A percentile compares a stretch with the other conserved stretches of the same genome.
phyloP scores from a whole-genome alignment of 2,329 filamentous ascomycete species.

The Orbilia javanica region DNA sequence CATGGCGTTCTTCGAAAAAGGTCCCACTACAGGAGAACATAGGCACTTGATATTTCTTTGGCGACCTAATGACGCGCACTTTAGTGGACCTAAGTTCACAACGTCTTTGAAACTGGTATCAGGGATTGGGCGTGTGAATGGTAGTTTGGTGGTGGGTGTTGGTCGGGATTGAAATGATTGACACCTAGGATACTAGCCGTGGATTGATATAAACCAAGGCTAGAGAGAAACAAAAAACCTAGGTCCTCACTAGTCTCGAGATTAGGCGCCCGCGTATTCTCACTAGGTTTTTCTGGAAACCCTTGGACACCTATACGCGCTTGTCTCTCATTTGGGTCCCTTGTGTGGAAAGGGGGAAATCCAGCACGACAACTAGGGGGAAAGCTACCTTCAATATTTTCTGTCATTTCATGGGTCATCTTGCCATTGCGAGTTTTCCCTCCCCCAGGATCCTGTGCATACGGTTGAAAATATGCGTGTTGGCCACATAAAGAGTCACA shows the following conservation, averaged over 20 bases:
- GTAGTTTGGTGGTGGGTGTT: background rate
- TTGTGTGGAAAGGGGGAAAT: too few relatives aligned
- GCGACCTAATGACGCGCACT: too few relatives aligned
- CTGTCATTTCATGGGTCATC: too few relatives aligned
- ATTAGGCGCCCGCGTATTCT: too few relatives aligned
- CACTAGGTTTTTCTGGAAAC: too few relatives aligned
- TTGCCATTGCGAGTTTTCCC: background rate
- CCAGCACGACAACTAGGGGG: background rate
- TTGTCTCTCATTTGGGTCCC: too few relatives aligned
- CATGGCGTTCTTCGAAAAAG: background rate
- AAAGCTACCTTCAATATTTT: background rate
- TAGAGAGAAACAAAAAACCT: background rate
- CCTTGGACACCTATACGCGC: too few relatives aligned
- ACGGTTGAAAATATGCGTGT: background rate
- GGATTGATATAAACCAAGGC: background rate
- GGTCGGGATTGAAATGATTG: background rate
- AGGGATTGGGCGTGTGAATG: background rate
- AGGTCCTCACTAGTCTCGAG: background rate
- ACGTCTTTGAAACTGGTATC: background rate
- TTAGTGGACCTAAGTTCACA: background rate
- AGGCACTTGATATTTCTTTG: too few relatives aligned
- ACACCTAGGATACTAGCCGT: background rate
- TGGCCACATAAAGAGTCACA: too few relatives aligned
- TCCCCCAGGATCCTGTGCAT: background rate
- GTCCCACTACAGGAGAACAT: too few relatives aligned